Base-by-base conservation (phyloP, 2,329 filamentous ascomycete species). In the Kalaharituber pfeilii region DNA sequence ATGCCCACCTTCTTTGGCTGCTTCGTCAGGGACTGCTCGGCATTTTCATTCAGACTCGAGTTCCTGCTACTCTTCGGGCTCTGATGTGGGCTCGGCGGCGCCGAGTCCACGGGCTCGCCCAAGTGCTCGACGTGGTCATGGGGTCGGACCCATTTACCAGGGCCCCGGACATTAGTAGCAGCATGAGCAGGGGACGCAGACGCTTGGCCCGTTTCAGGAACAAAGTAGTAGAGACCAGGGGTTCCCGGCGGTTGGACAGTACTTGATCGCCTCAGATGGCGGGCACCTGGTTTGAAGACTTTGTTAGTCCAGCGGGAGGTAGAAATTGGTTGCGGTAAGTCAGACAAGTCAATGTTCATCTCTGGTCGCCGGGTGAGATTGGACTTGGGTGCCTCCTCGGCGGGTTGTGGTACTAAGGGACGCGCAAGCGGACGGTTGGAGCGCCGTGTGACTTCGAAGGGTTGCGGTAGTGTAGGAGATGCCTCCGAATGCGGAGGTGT, bases 71-170 rank as follows among this genome's bases (percentile, higher is more conserved):
- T 11, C 15, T 6, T 13, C 3, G 42, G 53, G 20, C 25, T 47
- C 7, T 33, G 27, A 24, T 51, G 53, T 3, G 59, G 59, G 44
- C 59, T 61, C 3, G 58, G 53, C 11, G 59, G 59, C 11, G 54
- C 53, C 7, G 59, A 61, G 42, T 61, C 59, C 28, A 61, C 53
- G 15, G 59, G 58, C 26, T 60, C 59, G 18, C 56, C 53, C 30
- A 60, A 53, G 60, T 61, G 59, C 18, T 51, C 60, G 27, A 61
- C 58, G 42, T 61, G 59, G 51, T 61, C 59, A n/a, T 52, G 45
- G 29, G 59, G 54, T 18, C 56, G 56, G 26, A 54, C 51, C 51
- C 54, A 53, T 52, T 53, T 49, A 57, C 58, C 39, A n/a, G n/a
- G n/a, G n/a, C n/a, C n/a, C n/a, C n/a, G n/a, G 53, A 50, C 20